Evolutionary conservation across 495 filamentous ascomycete species (phyloP), one percentile per base, ranked within the genome.

Genomic region (Rhizodiscina lignyota): DNA sequence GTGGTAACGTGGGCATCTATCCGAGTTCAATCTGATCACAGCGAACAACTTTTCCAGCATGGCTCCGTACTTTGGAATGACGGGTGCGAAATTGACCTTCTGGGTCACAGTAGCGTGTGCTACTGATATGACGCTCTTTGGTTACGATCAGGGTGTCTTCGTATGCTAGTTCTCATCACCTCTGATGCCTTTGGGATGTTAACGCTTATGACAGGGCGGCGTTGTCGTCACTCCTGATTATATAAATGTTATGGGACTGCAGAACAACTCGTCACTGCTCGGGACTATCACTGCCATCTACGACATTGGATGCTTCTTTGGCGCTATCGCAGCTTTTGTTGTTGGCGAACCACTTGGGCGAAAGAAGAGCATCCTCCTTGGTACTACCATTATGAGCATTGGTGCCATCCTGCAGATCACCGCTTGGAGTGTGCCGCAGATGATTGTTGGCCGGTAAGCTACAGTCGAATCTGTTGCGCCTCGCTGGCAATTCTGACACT

Each of bases 271-370:
- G 1, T 60, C 54, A 15, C 40, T 61, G 3, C 55, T 70, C 4
- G 68, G 64, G 2, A 77, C 71, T 0, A 61, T 72, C n/a, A 75
- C 71, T 5, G 70, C 73, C 4, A 60, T 77, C 15, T 79, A 78
- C 55, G 70, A 74, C 32, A 53, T 79, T 40, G 73, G 72, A 36
- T 75, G 70, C 47, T 74, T 78, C 42, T 56, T 74, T 12, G 73
- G 74, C 5, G 69, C 70, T 6, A 59, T 78, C 21, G 59, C 58
- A 0, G 68, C 70, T 4, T 67, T 74, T 37, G 66, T 60, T 43
- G 53, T 75, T 32, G 74, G 77, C 17, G 72, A 75, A 36, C 44
- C 46, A 5, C 54, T 76, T 0, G 73, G 72, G 1, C 53, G 73
- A 3, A 70, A 71, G 54, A 73, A 66, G 34, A 53, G 62, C 0